phyloP scores from a whole-genome alignment of 2,329 filamentous ascomycete species.

The Xylariaceae sp. region DNA sequence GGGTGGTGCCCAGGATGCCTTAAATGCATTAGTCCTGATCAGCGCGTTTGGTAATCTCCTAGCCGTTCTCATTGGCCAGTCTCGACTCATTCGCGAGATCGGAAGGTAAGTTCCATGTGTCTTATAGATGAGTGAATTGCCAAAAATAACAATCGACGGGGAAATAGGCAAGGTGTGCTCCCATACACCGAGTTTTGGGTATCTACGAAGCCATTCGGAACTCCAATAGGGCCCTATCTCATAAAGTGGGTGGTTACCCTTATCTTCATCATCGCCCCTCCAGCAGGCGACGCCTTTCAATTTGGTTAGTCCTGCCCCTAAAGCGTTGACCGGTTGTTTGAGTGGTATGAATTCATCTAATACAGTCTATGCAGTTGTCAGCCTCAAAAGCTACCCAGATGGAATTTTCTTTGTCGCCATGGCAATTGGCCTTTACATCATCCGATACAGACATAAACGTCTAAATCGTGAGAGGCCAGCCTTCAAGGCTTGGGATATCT shows the following conservation, averaged over 20 bases:
- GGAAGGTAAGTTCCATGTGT: constrained; percentile 50
- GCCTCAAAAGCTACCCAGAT: constrained; percentile 63
- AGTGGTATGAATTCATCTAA: constrained; percentile 12
- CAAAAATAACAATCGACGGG: not conserved
- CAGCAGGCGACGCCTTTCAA: constrained; percentile 69
- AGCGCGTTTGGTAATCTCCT: constrained; percentile 66
- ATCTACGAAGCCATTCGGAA: constrained; percentile 67
- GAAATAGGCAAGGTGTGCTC: constrained; percentile 62
- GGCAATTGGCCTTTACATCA: constrained; percentile 62
- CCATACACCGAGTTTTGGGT: constrained; percentile 66
- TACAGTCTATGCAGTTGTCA: constrained; percentile 54
- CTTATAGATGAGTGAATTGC: not conserved
- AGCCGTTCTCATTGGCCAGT: constrained; percentile 61
- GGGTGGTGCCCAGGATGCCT: constrained; percentile 53
- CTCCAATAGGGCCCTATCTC: constrained; percentile 64
- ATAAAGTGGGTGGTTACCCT: constrained; percentile 63
- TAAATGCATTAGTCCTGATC: constrained; percentile 64
- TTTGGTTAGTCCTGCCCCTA: constrained; percentile 51
- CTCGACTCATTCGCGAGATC: constrained; percentile 65
- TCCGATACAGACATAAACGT: constrained; percentile 61
- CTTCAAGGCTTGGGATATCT: constrained; percentile 65
- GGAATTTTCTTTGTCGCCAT: constrained; percentile 65
- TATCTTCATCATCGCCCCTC: constrained; percentile 66
- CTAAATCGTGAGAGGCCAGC: constrained; percentile 55
- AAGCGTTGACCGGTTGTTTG: not conserved